Base-by-base conservation (phyloP, 495 filamentous ascomycete species). In the Sporormia fimetaria region DNA sequence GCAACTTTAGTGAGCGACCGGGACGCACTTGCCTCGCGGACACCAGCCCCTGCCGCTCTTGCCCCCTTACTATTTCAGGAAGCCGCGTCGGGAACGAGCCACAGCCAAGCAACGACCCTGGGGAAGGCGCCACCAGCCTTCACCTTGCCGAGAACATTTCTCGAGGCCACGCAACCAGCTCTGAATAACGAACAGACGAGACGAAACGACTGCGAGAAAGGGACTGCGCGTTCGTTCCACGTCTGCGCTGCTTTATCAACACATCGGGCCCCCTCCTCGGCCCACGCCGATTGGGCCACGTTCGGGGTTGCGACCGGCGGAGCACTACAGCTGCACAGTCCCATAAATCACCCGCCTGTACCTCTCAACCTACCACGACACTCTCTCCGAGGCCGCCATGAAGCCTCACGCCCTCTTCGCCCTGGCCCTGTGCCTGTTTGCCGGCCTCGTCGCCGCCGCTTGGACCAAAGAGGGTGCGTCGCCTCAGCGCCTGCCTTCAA, bases 381-480 rank as follows among this genome's bases (percentile, higher is more conserved):
- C 48, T n/a, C 23, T 17, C 32, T n/a, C 16, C 41, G 15, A 36
- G 6, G 20, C 25, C 36, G 33, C 36, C 30, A 54, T 54, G 51
- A 54, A 41, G 40, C 33, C 32, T 32, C 21, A 38, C 33, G 44
- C 24, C 6, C 28, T 53, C 28, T 31, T 47, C 11, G 61, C 71
- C 22, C 45, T 78, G 47, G 67, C 69, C 53, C 62, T 80, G 12
- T 58, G 78, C 57, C 64, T 68, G 53, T 58, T 73, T 36, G 63
- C 83, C 23, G 67, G 75, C 17, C 73, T 81, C 21, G 75, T 81
- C 22, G 75, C 71, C 30, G 72, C 74, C 42, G 84, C 82, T 11
- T 93, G 83, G 81, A 72, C 74, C 6, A 87, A 88, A 65, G 84
- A 90, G 73, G 84, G 84, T 79, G 59, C 39, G 70, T 64, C 10